A percentile compares a stretch with the other conserved stretches of the same genome.
These are phyloP conservation scores for Purshia tridentata DNA, from an alignment of 306 rosid genomes.

Conservation along the genomic window DNA sequence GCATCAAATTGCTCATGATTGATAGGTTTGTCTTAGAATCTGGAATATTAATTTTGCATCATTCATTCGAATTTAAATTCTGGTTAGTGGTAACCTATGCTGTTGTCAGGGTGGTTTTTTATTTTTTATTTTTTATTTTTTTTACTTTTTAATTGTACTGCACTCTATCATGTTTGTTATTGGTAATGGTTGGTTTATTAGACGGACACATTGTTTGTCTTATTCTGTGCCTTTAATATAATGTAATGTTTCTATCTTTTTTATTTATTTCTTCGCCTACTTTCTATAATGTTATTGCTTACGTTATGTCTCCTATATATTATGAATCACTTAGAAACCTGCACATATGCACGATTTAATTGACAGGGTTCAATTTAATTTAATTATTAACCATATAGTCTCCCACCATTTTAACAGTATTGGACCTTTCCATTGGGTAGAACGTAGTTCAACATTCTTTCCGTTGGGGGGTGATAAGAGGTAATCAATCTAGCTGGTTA, in stretches of 20 bases:
- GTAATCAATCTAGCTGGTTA: slow-evolving; percentile 31
- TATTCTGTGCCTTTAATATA: too few relatives aligned
- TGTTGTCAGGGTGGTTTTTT: too few relatives aligned
- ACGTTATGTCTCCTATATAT: not conserved
- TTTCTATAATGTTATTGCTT: not conserved
- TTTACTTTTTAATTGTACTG: too few relatives aligned
- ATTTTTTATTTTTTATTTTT: too few relatives aligned
- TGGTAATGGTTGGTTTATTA: too few relatives aligned
- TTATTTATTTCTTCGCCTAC: not conserved
- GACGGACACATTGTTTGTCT: too few relatives aligned
- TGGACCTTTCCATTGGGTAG: slow-evolving; percentile 95
- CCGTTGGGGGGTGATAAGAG: slow-evolving; percentile 48
- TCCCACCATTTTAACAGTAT: slow-evolving; percentile 49
- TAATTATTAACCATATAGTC: slow-evolving; percentile 26
- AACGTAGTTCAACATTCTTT: slow-evolving; percentile 68
- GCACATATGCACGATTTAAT: not conserved
- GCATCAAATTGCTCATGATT: slow-evolving; percentile 64
- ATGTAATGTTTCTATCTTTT: not conserved
- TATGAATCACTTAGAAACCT: too few relatives aligned
- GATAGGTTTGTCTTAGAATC: slow-evolving; percentile 59
- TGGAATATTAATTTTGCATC: not conserved
- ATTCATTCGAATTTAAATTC: too few relatives aligned
- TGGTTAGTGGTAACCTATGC: too few relatives aligned
- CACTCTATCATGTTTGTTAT: too few relatives aligned
- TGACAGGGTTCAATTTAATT: not conserved